Percentiles rank a stretch among this genome's conserved stretches.
phyloP scores from a whole-genome alignment of 2,329 filamentous ascomycete species.

The Pseudocercospora pini-densiflorae region DNA sequence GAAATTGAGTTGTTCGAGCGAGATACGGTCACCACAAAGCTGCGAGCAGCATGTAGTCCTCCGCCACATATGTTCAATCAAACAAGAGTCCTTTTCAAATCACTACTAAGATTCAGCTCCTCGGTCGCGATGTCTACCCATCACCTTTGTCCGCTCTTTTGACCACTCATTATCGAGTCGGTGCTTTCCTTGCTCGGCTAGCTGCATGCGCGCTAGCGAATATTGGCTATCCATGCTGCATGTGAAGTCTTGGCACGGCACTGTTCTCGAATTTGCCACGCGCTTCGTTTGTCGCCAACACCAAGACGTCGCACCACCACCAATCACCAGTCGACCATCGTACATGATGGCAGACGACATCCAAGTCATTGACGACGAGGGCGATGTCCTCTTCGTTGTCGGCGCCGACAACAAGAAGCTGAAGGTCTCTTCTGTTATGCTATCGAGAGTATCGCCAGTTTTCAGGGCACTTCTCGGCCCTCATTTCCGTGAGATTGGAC shows the following conservation, averaged over 20 bases:
- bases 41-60: too few relatives aligned
- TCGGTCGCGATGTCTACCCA: too few relatives aligned
- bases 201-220: not conserved
- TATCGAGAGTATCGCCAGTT: not conserved
- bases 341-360: not conserved
- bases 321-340: not conserved
- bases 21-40: too few relatives aligned
- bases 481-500: not conserved
- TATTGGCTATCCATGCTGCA: not conserved
- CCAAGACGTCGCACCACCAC: not conserved
- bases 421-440: not conserved
- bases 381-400: not conserved
- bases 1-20: too few relatives aligned
- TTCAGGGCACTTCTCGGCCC: slow-evolving; percentile 14
- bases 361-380: not conserved
- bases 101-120: too few relatives aligned
- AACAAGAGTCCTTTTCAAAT: too few relatives aligned
- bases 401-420: not conserved
- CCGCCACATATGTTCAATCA: too few relatives aligned
- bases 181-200: not conserved
- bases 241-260: not conserved
- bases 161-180: too few relatives aligned
- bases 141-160: too few relatives aligned
- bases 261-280: not conserved
- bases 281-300: not conserved